A percentile compares a stretch with the other conserved stretches of the same genome.
Conservation (phyloP, 2,329 filamentous ascomycete species). For the Emergomyces orientalis region DNA sequence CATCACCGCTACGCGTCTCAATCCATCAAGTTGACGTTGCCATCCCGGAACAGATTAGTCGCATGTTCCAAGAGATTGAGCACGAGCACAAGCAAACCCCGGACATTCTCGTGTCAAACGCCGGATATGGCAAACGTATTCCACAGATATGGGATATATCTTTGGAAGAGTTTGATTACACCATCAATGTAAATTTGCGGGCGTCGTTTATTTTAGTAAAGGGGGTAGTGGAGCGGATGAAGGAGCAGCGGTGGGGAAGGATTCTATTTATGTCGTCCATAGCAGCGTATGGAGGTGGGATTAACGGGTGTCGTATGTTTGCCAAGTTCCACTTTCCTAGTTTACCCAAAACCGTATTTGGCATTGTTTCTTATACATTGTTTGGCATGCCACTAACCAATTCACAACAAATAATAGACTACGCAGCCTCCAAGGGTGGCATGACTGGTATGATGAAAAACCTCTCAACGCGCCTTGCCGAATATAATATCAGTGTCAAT, state of each 20-base stretch:
- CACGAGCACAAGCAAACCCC: slow-evolving; percentile 45
- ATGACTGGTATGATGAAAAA: slow-evolving; percentile 58
- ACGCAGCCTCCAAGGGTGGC: slow-evolving; percentile 54
- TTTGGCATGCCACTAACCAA: neutral
- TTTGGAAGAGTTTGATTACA: slow-evolving; percentile 56
- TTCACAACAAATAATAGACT: slow-evolving; percentile 22
- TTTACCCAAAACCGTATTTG: neutral
- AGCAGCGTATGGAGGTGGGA: slow-evolving; percentile 53
- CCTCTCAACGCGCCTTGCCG: slow-evolving; percentile 49
- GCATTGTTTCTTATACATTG: neutral
- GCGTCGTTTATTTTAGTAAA: slow-evolving; percentile 55
- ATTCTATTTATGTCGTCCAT: slow-evolving; percentile 58
- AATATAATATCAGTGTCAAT: slow-evolving; percentile 55
- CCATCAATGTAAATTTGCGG: slow-evolving; percentile 52
- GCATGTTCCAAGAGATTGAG: slow-evolving; percentile 48
- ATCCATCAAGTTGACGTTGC: slow-evolving; percentile 52
- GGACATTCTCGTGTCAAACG: slow-evolving; percentile 58
- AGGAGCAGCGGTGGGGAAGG: slow-evolving; percentile 50
- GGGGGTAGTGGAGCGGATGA: slow-evolving; percentile 53
- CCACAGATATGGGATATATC: slow-evolving; percentile 49
- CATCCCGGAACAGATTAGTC: slow-evolving; percentile 44
- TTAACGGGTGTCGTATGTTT: slow-evolving; percentile 49
- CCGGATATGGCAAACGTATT: slow-evolving; percentile 56
- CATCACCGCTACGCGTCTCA: slow-evolving; percentile 39
- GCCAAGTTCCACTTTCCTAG: too few species aligned